phyloP scores from a whole-genome alignment of 768 basidiomycete genomes.

The Hortiboletus flavorubellus region DNA sequence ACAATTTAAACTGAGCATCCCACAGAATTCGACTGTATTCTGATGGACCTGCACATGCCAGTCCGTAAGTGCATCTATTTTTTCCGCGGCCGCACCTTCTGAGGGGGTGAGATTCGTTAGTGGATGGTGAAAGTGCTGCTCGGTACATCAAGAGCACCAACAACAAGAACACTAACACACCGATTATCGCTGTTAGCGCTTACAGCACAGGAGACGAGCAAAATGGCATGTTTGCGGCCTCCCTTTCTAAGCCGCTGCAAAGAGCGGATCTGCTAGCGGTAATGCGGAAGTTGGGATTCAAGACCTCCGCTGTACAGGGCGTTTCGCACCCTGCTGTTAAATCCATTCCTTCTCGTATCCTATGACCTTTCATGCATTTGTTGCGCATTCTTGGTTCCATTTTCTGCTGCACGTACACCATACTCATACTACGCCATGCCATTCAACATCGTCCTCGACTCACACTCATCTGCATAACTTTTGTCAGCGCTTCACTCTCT shows the following conservation, averaged over 20 bases:
- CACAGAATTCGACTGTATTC: slow-evolving; percentile 90
- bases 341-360: slow-evolving; percentile 41
- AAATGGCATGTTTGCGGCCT: slow-evolving; percentile 73
- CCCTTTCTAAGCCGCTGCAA: slow-evolving; percentile 85
- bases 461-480: slow-evolving; percentile 28
- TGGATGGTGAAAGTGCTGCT: slow-evolving; percentile 95
- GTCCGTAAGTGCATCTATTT: slow-evolving; percentile 55
- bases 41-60: slow-evolving; percentile 96
- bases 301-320: slow-evolving; percentile 70
- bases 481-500: slow-evolving; percentile 18
- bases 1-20: slow-evolving; percentile 4
- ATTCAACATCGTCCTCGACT: slow-evolving; percentile 25
- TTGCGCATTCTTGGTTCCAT: slow-evolving; percentile 26
- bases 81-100: background rate
- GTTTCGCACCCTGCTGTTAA: slow-evolving; percentile 47
- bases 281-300: slow-evolving; percentile 89
- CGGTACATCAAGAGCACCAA: slow-evolving; percentile 96
- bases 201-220: slow-evolving; percentile 73
- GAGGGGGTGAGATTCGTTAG: slow-evolving; percentile 35
- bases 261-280: slow-evolving; percentile 79
- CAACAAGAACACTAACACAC: slow-evolving; percentile 90
- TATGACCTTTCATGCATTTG: slow-evolving; percentile 23
- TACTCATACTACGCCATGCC: slow-evolving; percentile 35
- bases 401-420: slow-evolving; percentile 31
- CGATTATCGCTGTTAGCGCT: slow-evolving; percentile 89